These are phyloP conservation scores for Chlorella sp. DNA, from an alignment of 139 green algal genomes.

Conservation along the genomic window DNA sequence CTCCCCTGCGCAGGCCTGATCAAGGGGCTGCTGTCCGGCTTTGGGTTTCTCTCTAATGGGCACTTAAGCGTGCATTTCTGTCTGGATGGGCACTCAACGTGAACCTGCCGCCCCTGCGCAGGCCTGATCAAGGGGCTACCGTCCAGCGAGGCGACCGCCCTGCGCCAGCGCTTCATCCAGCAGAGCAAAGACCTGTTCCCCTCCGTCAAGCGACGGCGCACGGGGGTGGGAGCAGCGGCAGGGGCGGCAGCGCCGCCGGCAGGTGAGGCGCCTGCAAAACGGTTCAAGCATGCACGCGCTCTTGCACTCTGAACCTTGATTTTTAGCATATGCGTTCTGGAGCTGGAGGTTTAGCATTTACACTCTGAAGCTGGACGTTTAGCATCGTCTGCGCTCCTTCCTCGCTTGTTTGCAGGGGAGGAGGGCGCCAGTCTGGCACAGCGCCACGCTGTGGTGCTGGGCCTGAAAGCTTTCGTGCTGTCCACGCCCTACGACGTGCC, in stretches of 20 bases:
- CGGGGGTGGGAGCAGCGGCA: background rate
- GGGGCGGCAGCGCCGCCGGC: background rate
- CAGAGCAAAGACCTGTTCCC: constrained; percentile 58
- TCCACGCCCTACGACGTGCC: constrained; percentile 88
- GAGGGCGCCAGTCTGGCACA: constrained; percentile 9
- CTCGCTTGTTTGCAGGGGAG: background rate
- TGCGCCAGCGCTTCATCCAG: constrained; percentile 59
- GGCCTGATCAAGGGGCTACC: constrained; percentile 43
- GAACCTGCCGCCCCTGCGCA: background rate
- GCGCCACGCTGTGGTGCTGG: constrained; percentile 69
- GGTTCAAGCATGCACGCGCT: no score
- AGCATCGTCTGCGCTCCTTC: no score
- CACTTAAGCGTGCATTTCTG: no score
- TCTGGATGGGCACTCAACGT: no score
- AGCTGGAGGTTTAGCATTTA: no score
- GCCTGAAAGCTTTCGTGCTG: constrained; percentile 84
- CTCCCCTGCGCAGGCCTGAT: background rate
- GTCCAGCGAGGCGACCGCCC: constrained; percentile 24
- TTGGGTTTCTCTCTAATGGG: no score
- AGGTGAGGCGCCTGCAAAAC: background rate
- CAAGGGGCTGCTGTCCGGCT: no score
- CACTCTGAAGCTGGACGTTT: no score
- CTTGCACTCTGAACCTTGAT: no score
- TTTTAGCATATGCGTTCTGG: no score
- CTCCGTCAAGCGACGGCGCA: constrained; percentile 13